Evolutionary conservation across 345 rosid species (phyloP).

Genomic region (Lepidium aucheri): DNA sequence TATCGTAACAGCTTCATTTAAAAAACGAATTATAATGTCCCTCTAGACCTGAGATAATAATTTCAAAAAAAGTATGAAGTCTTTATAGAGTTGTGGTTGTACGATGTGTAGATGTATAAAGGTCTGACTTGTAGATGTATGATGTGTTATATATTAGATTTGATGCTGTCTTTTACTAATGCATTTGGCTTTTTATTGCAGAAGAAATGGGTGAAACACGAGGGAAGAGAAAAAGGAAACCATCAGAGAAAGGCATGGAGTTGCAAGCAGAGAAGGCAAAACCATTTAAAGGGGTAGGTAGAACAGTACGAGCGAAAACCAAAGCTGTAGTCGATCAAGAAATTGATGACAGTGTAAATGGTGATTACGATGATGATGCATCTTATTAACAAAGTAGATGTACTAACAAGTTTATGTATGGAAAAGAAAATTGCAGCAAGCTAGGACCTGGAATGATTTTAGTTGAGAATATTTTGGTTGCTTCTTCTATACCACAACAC

Average conservation of each 20-base stretch:
- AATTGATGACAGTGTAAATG: conserved; percentile 41
- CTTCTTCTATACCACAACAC: conserved; percentile 3
- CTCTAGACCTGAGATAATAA: not conserved
- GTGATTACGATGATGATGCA: conserved; percentile 41
- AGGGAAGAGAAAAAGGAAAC: conserved; percentile 71
- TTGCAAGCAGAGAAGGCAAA: conserved; percentile 91
- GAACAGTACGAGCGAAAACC: conserved; percentile 46
- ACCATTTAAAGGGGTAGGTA: conserved; percentile 55
- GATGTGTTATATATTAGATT: not conserved
- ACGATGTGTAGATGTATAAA: too few species aligned
- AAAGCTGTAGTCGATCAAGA: conserved; percentile 50
- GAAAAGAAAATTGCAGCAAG: not conserved
- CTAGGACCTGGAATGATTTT: not conserved
- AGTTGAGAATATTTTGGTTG: not conserved
- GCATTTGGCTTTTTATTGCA: conserved; percentile 21
- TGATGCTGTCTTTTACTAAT: conserved; percentile 18
- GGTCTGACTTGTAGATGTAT: not conserved
- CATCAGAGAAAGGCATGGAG: conserved; percentile 94
- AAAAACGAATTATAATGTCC: not conserved
- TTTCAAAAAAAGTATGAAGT: conserved; percentile 16
- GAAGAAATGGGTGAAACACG: conserved; percentile 78
- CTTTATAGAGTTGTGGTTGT: not conserved
- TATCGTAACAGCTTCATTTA: not conserved
- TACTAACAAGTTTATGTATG: not conserved
- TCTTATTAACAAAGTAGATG: conserved; percentile 9